Base-by-base conservation (phyloP, 2,329 filamentous ascomycete species). In the Calonectria pseudoturangicola region DNA sequence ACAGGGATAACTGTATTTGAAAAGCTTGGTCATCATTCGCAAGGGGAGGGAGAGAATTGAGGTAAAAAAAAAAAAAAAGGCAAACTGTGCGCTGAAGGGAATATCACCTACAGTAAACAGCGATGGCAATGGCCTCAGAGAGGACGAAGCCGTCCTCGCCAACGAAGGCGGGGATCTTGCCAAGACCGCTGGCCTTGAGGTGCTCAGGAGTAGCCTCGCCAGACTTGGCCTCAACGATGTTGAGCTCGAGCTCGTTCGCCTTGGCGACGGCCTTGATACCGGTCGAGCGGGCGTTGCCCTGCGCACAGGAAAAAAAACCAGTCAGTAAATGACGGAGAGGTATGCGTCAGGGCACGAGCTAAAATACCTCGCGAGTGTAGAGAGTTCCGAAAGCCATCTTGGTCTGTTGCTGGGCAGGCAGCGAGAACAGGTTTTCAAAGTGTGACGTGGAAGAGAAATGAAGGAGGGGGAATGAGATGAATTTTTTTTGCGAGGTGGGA, bases 301-400 rank as follows among this genome's bases (percentile, higher is more conserved):
- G 84, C 73, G 80, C 74, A 75, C 74, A 74, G 73, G 68, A 77
- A 70, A 28, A 28, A 51, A 41, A 75, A 76, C 70, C 77, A 74
- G 79, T 83, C 78, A 82, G 80, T 77, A 83, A 89, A 47, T 48
- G 54, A 50, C 81, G 67, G 67, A 73, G 74, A 74, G 75, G 76
- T 62, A 75, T 72, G 64, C 67, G 54, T 71, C 72, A 76, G 74
- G 54, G 67, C 65, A 70, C 76, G 72, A 66, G 73, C 73, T 72
- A 66, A 77, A 70, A 75, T 93, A 98, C 96, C 88, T 91, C 85
- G 87, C 91, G 92, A 85, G 93, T 94, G 92, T 97, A 98, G 84
- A 99, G 92, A 91, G 98, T 99, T 89, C 97, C 97, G 92, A 99
- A 98, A 85, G 94, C 91, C 94, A 98, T 97, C 86, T 91, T 95